Base-by-base conservation (phyloP, 2,329 filamentous ascomycete genomes). In the Fusarium sp. region DNA sequence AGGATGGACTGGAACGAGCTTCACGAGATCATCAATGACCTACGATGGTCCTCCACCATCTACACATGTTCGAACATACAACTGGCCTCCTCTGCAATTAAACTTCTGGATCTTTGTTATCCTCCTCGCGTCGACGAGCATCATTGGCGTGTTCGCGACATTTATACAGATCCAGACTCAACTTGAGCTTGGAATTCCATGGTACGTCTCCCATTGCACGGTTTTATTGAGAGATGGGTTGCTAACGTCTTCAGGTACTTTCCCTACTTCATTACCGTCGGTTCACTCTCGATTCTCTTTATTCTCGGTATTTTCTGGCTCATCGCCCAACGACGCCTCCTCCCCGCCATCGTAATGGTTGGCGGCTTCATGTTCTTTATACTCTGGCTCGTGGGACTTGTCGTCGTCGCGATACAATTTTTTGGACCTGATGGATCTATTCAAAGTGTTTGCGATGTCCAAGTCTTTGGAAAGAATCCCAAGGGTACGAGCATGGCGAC, bases 91-190 rank as follows among this genome's bases (percentile, higher is more conserved):
- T n/a, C 81, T 89, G 61, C 88, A 91, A 80, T 85, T 93, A 66
- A 92, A 92, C 78, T 81, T 92, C 57, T 92, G 91, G 89, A 89
- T 92, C 78, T 83, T 92, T 56, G 83, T 92, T 73, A 92, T 92
- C 87, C 83, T 92, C 16, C 83, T 90, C 8, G 86, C 89, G 3
- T 87, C 88, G 9, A 83, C 86, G 60, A 87, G 86, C 60, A 88
- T 91, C 69, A 84, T 93, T 44, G 91, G 90, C 59, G 86, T 92
- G 25, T 90, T 91, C 72, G 83, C 86, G 19, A 86, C 83, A 25
- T 92, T 93, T 71, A 85, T 92, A 66, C 83, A 87, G 69, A 86
- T 88, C 38, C 91, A 93, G 79, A 79, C 86, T 44, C 86, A 88
- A 65, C 81, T 92, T 16, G 71, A 82, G 5, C 82, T 92, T 13